These are phyloP conservation scores for Colletotrichum spaethianum DNA, from an alignment of 2,329 filamentous ascomycete genomes.

Conservation along the genomic window DNA sequence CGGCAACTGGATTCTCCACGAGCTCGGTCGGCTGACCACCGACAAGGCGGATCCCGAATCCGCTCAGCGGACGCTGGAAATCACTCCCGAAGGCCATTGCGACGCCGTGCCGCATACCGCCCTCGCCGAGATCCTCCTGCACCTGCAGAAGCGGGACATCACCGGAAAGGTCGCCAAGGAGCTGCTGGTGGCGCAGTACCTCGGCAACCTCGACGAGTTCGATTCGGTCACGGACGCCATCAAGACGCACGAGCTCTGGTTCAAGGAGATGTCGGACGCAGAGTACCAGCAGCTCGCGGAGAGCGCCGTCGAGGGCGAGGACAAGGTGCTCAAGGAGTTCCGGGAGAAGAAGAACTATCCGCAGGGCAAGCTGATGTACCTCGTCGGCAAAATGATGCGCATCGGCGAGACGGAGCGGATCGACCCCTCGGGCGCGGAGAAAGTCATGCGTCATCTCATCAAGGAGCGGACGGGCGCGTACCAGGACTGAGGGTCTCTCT, in stretches of 20 bases:
- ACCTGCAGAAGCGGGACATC: slow-evolving; percentile 64
- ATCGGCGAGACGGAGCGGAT: slow-evolving; percentile 68
- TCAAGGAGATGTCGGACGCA: slow-evolving; percentile 61
- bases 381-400: slow-evolving; percentile 72
- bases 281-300: slow-evolving; percentile 66
- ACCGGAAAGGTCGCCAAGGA: slow-evolving; percentile 72
- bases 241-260: slow-evolving; percentile 66
- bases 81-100: slow-evolving; percentile 64
- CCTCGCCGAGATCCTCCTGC: slow-evolving; percentile 66
- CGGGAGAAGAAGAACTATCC: slow-evolving; percentile 60
- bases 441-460: slow-evolving; percentile 56
- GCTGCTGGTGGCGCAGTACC: slow-evolving; percentile 67
- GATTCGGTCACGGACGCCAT: slow-evolving; percentile 60
- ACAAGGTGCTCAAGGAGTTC: slow-evolving; percentile 63
- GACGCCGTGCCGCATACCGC: slow-evolving; percentile 59
- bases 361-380: slow-evolving; percentile 72
- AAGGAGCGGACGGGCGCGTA: slow-evolving; percentile 39
- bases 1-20: slow-evolving; percentile 81
- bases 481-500: neutral
- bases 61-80: slow-evolving; percentile 46
- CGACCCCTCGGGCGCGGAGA: slow-evolving; percentile 66
- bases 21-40: slow-evolving; percentile 77
- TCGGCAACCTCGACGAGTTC: slow-evolving; percentile 58
- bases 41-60: slow-evolving; percentile 56
- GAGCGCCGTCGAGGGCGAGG: slow-evolving; percentile 60